These are phyloP conservation scores for Tilletiopsis washingtonensis DNA, from an alignment of 1,284 basidiomycete genomes.

Conservation along the genomic window DNA sequence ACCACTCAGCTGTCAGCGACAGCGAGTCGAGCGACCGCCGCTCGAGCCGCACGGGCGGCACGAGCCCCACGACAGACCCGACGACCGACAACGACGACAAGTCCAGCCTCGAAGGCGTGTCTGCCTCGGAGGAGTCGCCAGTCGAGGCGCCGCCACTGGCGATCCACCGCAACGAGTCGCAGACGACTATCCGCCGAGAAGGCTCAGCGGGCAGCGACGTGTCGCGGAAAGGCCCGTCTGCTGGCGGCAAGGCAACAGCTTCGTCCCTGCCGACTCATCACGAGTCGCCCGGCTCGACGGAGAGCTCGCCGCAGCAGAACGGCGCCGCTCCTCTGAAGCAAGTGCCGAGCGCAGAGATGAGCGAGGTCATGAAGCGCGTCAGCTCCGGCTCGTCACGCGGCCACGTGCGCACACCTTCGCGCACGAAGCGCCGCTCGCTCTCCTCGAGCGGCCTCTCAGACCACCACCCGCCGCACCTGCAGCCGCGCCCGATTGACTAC, in stretches of 20 bases:
- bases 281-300: constrained; percentile 13
- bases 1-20: constrained; percentile 29
- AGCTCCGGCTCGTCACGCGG: constrained; percentile 35
- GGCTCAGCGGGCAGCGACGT: constrained; percentile 30
- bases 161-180: constrained; percentile 48
- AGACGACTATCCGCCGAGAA: constrained; percentile 49
- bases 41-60: constrained; percentile 16
- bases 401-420: constrained; percentile 72
- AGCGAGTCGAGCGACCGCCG: constrained; percentile 33
- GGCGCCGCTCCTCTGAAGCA: too few relatives aligned
- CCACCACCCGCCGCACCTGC: constrained; percentile 24
- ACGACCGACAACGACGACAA: constrained; percentile 82
- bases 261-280: constrained; percentile 27
- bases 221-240: not conserved
- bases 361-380: constrained; percentile 7
- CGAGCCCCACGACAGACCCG: constrained; percentile 37
- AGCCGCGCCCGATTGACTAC: constrained; percentile 54
- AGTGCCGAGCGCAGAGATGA: too few relatives aligned
- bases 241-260: constrained; percentile 5
- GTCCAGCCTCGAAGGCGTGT: too few relatives aligned
- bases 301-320: not conserved
- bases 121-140: not conserved
- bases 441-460: constrained; percentile 47
- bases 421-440: constrained; percentile 87
- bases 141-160: constrained; percentile 3